phyloP scores from a whole-genome alignment of 331 rosid species.

The Spiraea crenata region DNA sequence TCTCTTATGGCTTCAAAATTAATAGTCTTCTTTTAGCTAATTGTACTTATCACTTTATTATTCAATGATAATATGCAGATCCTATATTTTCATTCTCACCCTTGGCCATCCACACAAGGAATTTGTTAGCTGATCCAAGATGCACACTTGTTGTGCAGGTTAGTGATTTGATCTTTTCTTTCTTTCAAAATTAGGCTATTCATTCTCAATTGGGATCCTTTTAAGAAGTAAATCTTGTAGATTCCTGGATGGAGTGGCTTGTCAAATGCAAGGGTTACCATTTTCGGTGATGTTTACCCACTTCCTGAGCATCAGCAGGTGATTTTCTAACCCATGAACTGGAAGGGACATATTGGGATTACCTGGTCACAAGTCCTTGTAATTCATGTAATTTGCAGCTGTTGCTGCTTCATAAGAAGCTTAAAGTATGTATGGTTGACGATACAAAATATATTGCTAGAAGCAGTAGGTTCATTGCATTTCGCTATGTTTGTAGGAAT shows the following conservation, averaged over 20 bases:
- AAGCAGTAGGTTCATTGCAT: constrained; percentile 3
- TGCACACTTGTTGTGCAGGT: constrained; percentile 99
- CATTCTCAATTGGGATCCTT: constrained; percentile 31
- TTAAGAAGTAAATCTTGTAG: constrained; percentile 47
- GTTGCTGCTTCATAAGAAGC: neutral
- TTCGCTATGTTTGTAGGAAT: constrained; percentile 56
- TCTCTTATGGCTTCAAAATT: neutral
- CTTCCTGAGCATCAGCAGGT: constrained; percentile 96
- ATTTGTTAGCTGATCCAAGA: constrained; percentile 90
- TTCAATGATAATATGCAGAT: constrained; percentile 45
- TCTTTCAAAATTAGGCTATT: constrained; percentile 17
- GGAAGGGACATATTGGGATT: neutral
- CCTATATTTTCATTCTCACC: constrained; percentile 98
- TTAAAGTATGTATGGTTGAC: neutral
- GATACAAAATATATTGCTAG: neutral
- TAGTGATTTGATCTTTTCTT: constrained; percentile 32
- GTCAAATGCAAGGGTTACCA: constrained; percentile 98
- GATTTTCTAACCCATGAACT: constrained; percentile 11
- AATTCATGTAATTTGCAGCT: neutral
- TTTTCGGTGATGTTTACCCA: constrained; percentile 96
- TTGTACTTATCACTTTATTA: neutral
- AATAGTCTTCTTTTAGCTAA: neutral
- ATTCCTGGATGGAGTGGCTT: constrained; percentile 99
- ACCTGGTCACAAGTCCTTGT: neutral
- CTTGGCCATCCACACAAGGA: constrained; percentile 94